Conservation (phyloP, 768 basidiomycete genomes). For the Mycena floridula region DNA sequence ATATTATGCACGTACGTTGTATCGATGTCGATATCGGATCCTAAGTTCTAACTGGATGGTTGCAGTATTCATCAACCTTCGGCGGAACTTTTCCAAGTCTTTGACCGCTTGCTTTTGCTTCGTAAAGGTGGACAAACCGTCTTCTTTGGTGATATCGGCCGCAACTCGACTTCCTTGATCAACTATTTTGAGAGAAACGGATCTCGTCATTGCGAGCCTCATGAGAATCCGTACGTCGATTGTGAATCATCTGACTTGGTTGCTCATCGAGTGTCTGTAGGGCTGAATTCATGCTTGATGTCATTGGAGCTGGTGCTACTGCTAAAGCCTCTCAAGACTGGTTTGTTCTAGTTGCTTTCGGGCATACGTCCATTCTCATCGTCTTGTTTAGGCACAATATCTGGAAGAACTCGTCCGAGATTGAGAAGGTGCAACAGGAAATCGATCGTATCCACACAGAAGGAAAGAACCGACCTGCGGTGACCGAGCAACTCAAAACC, state of each 20-base stretch:
- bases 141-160: conserved; percentile 70
- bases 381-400: conserved; percentile 25
- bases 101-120: conserved; percentile 74
- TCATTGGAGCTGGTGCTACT: conserved; percentile 70
- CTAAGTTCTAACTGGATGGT: not conserved
- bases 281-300: conserved; percentile 62
- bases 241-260: not conserved
- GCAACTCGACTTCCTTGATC: conserved; percentile 54
- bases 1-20: conserved; percentile 80
- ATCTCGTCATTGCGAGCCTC: conserved; percentile 49
- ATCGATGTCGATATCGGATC: not conserved
- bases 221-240: conserved; percentile 62
- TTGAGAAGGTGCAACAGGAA: conserved; percentile 25
- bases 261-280: conserved; percentile 22
- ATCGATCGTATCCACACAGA: conserved; percentile 43
- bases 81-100: conserved; percentile 77
- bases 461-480: conserved; percentile 34
- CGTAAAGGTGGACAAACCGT: conserved; percentile 72
- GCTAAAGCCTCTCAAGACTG: conserved; percentile 50
- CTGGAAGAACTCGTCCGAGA: conserved; percentile 52
- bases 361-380: not conserved
- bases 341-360: conserved; percentile 20
- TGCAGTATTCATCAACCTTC: conserved; percentile 59
- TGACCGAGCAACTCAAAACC: conserved; percentile 29
- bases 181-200: conserved; percentile 75